Evolutionary conservation across 148 eudicot species (phyloP), one percentile per base, ranked within the genome.

Genomic region (Vaccinium macrocarpon): DNA sequence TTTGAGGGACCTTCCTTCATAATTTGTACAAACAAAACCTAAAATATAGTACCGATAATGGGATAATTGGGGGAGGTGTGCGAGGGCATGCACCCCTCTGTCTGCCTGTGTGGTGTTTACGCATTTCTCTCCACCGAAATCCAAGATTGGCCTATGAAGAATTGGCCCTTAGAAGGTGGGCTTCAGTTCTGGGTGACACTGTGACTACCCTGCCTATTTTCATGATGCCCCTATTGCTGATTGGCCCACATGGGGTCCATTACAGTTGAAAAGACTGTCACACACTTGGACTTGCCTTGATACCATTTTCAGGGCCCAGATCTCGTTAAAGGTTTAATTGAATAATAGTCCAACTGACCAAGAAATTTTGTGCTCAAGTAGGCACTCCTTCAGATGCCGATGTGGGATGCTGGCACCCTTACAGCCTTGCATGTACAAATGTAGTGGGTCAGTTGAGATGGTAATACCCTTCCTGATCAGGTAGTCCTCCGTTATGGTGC

Each of bases 301-400:
- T 74, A 18, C 78, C 25, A 74, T 11, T 42, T 35, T 74, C 21
- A 8, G 19, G 23, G 52, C 77, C 77, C 23, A 19, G 4, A 10
- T 73, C 77, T 35, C 8, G 4, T 38, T 18, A 42, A 73, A 74
- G 2, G n/a, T 42, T 8, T 42, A 35, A 14, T 5, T 8, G 21
- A 4, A 21, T n/a, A 62, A 46, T 19, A 18, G 27, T 25, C 23
- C 52, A 74, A 9, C 19, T 1, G 12, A 75, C 7, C 4, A 5
- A 75, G 27, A 48, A 48, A 75, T 75, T 75, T 21, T 42, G 51
- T 75, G 51, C 78, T 21, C 53, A 46, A 75, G 78, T 46, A 68
- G 53, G 78, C 12, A 10, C 78, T 75, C 78, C 70, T 46, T 72
- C 48, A 72, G 23, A 15, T 4, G 50, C 76, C 8, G n/a, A 38